Evolutionary conservation across 2,329 filamentous ascomycete genomes (phyloP).

Genomic region (Colletotrichum gloeosporioides): DNA sequence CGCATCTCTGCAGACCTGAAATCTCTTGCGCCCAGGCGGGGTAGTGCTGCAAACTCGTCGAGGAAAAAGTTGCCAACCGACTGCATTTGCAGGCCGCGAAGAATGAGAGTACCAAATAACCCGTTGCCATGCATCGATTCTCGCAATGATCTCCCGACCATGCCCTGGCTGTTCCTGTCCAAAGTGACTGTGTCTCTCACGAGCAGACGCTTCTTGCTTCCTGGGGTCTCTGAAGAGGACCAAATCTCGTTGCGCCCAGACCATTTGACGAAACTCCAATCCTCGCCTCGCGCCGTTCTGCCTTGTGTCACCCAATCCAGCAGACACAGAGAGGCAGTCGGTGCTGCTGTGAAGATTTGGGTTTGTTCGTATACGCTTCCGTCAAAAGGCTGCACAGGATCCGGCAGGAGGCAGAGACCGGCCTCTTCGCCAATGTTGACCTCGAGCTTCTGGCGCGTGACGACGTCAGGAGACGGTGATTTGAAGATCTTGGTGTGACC

Average conservation of each 20-base stretch:
- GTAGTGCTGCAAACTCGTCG: constrained; percentile 76
- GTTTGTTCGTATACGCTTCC: constrained; percentile 83
- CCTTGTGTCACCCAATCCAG: constrained; percentile 96
- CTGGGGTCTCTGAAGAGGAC: constrained; percentile 40
- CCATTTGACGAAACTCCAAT: constrained; percentile 85
- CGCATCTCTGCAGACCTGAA: constrained; percentile 66
- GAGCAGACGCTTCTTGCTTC: constrained; percentile 63
- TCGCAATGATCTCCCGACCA: constrained; percentile 45
- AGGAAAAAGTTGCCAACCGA: constrained; percentile 76
- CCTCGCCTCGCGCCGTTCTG: constrained; percentile 81
- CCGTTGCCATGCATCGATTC: constrained; percentile 77
- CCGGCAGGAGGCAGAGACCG: constrained; percentile 75
- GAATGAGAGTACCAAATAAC: constrained; percentile 83
- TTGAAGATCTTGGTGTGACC: constrained; percentile 98
- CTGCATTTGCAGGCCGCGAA: constrained; percentile 75
- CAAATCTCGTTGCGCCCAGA: constrained; percentile 90
- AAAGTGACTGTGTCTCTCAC: constrained; percentile 87
- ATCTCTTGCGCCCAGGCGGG: constrained; percentile 82
- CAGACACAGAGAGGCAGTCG: constrained; percentile 72
- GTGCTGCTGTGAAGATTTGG: constrained; percentile 74
- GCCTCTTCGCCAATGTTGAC: constrained; percentile 56
- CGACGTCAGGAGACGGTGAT: constrained; percentile 60
- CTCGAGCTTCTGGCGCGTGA: constrained; percentile 63
- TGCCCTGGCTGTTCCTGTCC: constrained; percentile 52
- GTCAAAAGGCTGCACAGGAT: constrained; percentile 91